Evolutionary conservation across 371 early-diverging fungal genomes (phyloP).

Genomic region (Mucor circinelloides): DNA sequence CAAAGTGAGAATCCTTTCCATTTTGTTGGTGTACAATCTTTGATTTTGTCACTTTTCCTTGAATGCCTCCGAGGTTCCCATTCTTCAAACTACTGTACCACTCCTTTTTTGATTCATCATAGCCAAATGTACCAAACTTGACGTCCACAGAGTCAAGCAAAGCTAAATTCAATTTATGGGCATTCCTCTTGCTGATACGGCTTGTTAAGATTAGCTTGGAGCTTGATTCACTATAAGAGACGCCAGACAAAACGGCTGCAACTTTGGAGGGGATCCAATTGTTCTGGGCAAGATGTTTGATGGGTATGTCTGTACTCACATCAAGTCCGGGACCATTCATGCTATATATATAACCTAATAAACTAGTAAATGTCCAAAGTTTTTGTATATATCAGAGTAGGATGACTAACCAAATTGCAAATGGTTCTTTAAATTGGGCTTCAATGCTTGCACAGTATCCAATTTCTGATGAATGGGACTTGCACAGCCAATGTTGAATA

Average conservation of each 20-base stretch:
- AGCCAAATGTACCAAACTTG: not conserved
- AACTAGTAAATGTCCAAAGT: not conserved
- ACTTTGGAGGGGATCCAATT: not conserved
- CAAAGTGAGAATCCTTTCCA: not conserved
- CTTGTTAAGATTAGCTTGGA: not conserved
- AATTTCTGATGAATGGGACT: not conserved
- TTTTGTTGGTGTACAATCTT: not conserved
- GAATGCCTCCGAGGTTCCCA: not conserved
- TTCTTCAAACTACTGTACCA: not conserved
- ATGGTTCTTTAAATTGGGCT: not conserved
- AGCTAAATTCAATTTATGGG: not conserved
- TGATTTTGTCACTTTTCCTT: not conserved
- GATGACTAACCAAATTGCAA: conserved; percentile 7
- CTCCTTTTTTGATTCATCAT: not conserved
- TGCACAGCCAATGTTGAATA: conserved; percentile 1
- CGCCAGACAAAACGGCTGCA: not conserved
- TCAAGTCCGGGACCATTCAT: conserved; percentile 3
- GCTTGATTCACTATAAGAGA: not conserved
- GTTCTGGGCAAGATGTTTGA: not conserved
- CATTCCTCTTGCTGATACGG: conserved; percentile 3
- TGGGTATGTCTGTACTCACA: conserved; percentile 8
- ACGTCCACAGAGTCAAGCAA: not conserved
- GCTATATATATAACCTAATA: conserved; percentile 14
- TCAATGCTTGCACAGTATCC: conserved; percentile 3
- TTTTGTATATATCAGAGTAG: not conserved